A percentile compares a stretch with the other conserved stretches of the same genome.
phyloP scores from a whole-genome alignment of 495 filamentous ascomycete species.

The Chaetomidium leptoderma region DNA sequence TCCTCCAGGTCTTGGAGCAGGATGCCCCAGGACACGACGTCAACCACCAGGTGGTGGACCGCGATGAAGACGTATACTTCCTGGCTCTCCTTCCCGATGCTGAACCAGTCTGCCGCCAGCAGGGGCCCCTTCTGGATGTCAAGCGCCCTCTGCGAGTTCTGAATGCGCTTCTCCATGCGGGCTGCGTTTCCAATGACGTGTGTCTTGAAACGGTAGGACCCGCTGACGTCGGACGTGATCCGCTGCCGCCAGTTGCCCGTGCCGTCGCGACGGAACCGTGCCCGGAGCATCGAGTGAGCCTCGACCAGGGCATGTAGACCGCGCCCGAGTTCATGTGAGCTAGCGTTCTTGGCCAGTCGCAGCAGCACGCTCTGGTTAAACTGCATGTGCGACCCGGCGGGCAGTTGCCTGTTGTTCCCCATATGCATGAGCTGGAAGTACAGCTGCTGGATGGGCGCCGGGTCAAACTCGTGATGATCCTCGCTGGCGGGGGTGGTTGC shows the following conservation, averaged over 20 bases:
- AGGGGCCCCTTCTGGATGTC: constrained; percentile 33
- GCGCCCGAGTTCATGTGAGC: constrained; percentile 14
- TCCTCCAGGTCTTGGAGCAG: constrained; percentile 55
- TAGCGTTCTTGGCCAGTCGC: constrained; percentile 30
- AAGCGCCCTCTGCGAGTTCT: constrained; percentile 31
- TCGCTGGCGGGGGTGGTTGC: not conserved
- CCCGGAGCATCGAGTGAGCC: constrained; percentile 61
- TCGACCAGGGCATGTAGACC: constrained; percentile 27
- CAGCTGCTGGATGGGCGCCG: constrained; percentile 55
- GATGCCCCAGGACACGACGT: constrained; percentile 58
- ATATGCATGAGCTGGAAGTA: constrained; percentile 40
- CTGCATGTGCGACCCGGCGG: constrained; percentile 42
- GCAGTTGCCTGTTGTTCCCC: not conserved
- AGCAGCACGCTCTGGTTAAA: constrained; percentile 57
- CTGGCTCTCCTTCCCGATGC: not conserved
- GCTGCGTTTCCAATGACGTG: constrained; percentile 17
- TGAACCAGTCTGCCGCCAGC: constrained; percentile 26
- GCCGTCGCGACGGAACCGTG: constrained; percentile 42
- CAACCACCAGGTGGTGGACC: constrained; percentile 54
- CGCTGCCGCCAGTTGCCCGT: constrained; percentile 28
- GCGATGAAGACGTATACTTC: constrained; percentile 44
- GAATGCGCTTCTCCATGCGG: constrained; percentile 8
- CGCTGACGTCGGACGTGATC: constrained; percentile 19
- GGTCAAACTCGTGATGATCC: constrained; percentile 29
- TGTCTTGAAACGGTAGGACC: constrained; percentile 24